Evolutionary conservation across 805 yeast genomes (phyloP).

Genomic region (Candida xyloterini): DNA sequence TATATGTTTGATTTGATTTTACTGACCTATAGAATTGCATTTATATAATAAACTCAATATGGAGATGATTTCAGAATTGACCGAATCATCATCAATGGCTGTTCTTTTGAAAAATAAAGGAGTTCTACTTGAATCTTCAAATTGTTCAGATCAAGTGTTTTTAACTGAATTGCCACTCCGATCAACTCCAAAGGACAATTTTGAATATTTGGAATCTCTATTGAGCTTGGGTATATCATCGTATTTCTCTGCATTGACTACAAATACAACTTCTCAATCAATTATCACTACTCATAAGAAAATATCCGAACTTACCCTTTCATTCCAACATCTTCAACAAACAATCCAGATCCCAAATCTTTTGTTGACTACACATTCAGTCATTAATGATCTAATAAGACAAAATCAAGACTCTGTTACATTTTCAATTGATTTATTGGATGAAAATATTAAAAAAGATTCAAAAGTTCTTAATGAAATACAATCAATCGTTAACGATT

Average conservation of each 20-base stretch:
- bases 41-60: background rate
- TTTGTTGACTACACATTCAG: conserved; percentile 47
- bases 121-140: background rate
- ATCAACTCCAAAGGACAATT: conserved; percentile 11
- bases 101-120: conserved; percentile 16
- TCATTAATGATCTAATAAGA: conserved; percentile 40
- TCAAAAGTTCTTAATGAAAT: conserved; percentile 59
- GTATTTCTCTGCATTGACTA: conserved; percentile 53
- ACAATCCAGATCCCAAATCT: conserved; percentile 69
- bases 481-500: conserved; percentile 66
- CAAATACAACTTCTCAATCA: conserved; percentile 27
- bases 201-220: conserved; percentile 54
- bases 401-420: conserved; percentile 8
- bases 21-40: background rate
- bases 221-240: conserved; percentile 65
- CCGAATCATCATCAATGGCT: background rate
- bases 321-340: conserved; percentile 66
- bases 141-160: conserved; percentile 6
- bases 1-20: background rate
- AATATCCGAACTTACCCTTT: conserved; percentile 62
- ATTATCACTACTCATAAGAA: conserved; percentile 54
- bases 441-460: conserved; percentile 41
- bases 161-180: conserved; percentile 8
- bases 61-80: background rate
- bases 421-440: conserved; percentile 16